A percentile compares a stretch with the other conserved stretches of the same genome.
These are phyloP conservation scores for Haberlea rhodopensis DNA, from an alignment of 257 asterid species.

Conservation along the genomic window DNA sequence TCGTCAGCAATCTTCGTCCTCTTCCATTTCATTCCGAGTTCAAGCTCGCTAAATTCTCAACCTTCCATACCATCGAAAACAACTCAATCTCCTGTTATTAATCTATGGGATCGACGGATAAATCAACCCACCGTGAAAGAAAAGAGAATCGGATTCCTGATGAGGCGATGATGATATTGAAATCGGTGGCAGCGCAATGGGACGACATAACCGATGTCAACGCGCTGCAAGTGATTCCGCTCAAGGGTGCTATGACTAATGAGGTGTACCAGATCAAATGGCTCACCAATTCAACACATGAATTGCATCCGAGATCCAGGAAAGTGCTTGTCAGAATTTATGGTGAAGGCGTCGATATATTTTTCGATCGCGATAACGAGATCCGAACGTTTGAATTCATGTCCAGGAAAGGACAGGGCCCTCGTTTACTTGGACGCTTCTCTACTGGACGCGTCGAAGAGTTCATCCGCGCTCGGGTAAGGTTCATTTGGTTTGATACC, in stretches of 20 bases:
- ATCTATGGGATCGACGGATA: slow-evolving; percentile 35
- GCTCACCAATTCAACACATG: slow-evolving; percentile 41
- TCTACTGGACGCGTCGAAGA: slow-evolving; percentile 78
- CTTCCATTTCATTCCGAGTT: background rate
- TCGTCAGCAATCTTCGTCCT: background rate
- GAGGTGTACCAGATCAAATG: slow-evolving; percentile 79
- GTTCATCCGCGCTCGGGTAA: slow-evolving; percentile 81
- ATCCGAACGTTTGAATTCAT: slow-evolving; percentile 74
- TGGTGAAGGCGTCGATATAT: slow-evolving; percentile 74
- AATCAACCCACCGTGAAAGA: slow-evolving; percentile 1
- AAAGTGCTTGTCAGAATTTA: slow-evolving; percentile 81
- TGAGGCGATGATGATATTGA: slow-evolving; percentile 56
- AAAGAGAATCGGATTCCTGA: slow-evolving; percentile 45
- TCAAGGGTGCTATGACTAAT: slow-evolving; percentile 96
- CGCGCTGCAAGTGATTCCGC: slow-evolving; percentile 62
- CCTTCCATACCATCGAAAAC: background rate
- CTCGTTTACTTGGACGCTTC: slow-evolving; percentile 76
- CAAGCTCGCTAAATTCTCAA: background rate
- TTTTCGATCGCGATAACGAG: slow-evolving; percentile 72
- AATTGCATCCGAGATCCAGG: slow-evolving; percentile 42
- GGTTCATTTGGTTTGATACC: background rate
- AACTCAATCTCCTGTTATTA: background rate
- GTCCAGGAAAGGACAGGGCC: slow-evolving; percentile 82
- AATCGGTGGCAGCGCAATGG: slow-evolving; percentile 66
- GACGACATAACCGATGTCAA: slow-evolving; percentile 49